A percentile compares a stretch with the other conserved stretches of the same genome.
Evolutionary conservation across 306 rosid species (phyloP).

Genomic region (Dryas drummondii): DNA sequence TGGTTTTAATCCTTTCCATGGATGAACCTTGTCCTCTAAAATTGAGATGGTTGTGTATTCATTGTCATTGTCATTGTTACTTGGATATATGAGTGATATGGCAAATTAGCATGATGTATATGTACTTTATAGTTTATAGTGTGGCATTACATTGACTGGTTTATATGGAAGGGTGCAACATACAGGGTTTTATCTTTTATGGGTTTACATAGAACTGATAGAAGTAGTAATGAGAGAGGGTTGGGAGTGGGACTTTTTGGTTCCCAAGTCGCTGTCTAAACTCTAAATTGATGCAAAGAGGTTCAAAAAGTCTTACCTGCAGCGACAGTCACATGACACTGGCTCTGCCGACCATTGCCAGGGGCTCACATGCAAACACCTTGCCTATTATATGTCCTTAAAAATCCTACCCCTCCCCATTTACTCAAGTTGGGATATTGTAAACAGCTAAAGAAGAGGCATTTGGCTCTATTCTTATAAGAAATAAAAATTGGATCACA

Average conservation of each 20-base stretch:
- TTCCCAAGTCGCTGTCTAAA: constrained; percentile 14
- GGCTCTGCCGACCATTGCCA: not conserved
- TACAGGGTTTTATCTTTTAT: no score
- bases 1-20: no score
- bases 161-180: no score
- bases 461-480: no score
- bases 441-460: no score
- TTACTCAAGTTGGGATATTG: not conserved
- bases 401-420: not conserved
- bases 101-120: not conserved
- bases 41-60: not conserved
- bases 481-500: no score
- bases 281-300: not conserved
- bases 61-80: not conserved
- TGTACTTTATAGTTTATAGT: not conserved
- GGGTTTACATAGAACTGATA: not conserved
- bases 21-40: not conserved
- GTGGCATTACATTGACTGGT: not conserved
- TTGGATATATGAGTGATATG: not conserved
- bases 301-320: not conserved
- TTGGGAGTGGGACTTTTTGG: not conserved
- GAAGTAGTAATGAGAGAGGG: not conserved
- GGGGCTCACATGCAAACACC: constrained; percentile 27
- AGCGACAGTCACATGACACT: constrained; percentile 25
- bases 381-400: not conserved